Percentiles rank a stretch among this genome's conserved stretches.
Conservation (phyloP, 2,329 filamentous ascomycete species). For the Ophiostoma montium region DNA sequence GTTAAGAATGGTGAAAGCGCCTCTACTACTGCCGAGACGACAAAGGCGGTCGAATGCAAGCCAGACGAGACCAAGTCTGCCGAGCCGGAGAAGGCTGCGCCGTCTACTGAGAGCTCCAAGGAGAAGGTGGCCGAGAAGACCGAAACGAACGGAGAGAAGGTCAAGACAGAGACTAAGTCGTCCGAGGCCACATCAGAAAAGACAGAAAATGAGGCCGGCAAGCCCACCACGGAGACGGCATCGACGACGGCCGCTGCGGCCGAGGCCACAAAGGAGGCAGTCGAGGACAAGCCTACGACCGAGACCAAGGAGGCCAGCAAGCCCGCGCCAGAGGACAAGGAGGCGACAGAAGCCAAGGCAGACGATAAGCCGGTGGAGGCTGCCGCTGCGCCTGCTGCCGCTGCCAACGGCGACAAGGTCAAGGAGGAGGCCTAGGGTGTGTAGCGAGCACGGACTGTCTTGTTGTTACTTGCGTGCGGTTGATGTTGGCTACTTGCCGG, state of each 20-base stretch:
- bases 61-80: background rate
- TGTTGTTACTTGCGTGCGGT: too few relatives aligned
- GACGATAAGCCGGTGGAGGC: background rate
- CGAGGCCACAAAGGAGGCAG: background rate
- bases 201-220: background rate
- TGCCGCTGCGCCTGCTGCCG: background rate
- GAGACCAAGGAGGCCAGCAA: background rate
- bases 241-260: background rate
- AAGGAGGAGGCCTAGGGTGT: background rate
- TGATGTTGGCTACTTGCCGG: too few relatives aligned
- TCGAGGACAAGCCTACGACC: background rate
- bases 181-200: background rate
- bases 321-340: constrained; percentile 3
- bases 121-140: background rate
- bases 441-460: too few relatives aligned
- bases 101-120: background rate
- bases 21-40: background rate
- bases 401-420: background rate
- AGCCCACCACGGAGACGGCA: background rate
- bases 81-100: too few relatives aligned
- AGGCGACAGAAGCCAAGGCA: constrained; percentile 4
- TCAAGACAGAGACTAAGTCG: background rate
- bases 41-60: background rate
- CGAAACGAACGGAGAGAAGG: background rate
- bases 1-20: background rate